Base-by-base conservation (phyloP, 176 grass and related monocot species). In the Areca catechu region DNA sequence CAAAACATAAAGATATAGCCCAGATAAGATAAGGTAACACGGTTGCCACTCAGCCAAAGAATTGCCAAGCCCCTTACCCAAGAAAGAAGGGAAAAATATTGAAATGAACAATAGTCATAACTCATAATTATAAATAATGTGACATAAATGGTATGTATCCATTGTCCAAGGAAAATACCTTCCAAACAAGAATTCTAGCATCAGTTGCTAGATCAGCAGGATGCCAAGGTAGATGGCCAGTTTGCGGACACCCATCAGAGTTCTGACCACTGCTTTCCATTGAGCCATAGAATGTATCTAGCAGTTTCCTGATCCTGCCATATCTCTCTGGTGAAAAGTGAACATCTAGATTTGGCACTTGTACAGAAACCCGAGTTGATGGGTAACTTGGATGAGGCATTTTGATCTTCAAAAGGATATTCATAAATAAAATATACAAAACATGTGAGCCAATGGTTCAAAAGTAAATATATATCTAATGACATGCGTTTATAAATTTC, bases 111-210 rank as follows among this genome's bases (percentile, higher is more conserved):
- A 43, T 12, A 43, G 34, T 43, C 34, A 43, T 7, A 7, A 30
- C 1, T 30, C 28, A 6, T 43, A 9, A 43, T 29, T 7, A 29
- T 29, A 29, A 29, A 29, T 43, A 43, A 43, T 43, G 34, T 43
- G 34, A 43, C 10, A 12, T 12, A 43, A 12, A 43, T 14, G 34
- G 0, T 9, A 43, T 43, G 12, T 12, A 12, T 43, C 34, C 2
- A 55, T 1, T 5, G 1, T 21, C 20, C 20, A 55, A 22, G 18
- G n/a, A 22, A 54, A 75, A 48, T 91, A 97, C 92, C 92, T 71
- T 84, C 86, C 92, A 97, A 82, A 97, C 92, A 64, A 97, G 76
- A 67, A 77, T 91, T 82, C 86, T 97, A 66, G 86, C 92, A 88
- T 80, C 74, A 62, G 71, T 69, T 64, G 86, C 84, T 54, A 88